Conservation (phyloP, 2,329 filamentous ascomycete species). For the Botrytis elliptica region DNA sequence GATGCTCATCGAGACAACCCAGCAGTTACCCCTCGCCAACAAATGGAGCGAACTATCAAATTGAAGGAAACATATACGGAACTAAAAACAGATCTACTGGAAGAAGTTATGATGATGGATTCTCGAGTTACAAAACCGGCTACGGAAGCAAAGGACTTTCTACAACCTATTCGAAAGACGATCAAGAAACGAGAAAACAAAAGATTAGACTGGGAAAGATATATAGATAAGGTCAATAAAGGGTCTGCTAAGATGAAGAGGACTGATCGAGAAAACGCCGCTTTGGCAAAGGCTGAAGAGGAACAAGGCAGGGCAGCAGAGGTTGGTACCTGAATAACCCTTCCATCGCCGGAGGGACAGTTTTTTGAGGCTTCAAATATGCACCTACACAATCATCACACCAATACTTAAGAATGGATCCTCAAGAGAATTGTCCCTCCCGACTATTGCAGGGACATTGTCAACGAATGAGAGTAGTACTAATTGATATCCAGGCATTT, state of each 20-base stretch:
- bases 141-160: conserved; percentile 63
- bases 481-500: conserved; percentile 57
- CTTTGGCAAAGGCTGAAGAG: conserved; percentile 67
- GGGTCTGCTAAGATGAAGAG: conserved; percentile 68
- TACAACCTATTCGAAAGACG: conserved; percentile 73
- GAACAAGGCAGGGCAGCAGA: conserved; percentile 66
- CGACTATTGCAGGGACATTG: not conserved
- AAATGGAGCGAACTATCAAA: conserved; percentile 62
- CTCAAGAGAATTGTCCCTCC: not conserved
- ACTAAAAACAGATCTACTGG: conserved; percentile 67
- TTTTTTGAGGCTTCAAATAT: not conserved
- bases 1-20: conserved; percentile 55
- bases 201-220: conserved; percentile 77
- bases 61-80: conserved; percentile 69
- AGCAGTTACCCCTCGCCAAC: conserved; percentile 58
- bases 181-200: conserved; percentile 84
- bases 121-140: conserved; percentile 67
- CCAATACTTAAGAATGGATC: not conserved
- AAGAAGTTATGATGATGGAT: conserved; percentile 71
- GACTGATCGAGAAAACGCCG: conserved; percentile 70
- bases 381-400: not conserved
- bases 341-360: not conserved
- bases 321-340: conserved; percentile 44
- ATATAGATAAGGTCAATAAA: conserved; percentile 68
- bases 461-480: conserved; percentile 23